Conservation (phyloP, 441 rosid genomes). For the Erysimum cheiri region DNA sequence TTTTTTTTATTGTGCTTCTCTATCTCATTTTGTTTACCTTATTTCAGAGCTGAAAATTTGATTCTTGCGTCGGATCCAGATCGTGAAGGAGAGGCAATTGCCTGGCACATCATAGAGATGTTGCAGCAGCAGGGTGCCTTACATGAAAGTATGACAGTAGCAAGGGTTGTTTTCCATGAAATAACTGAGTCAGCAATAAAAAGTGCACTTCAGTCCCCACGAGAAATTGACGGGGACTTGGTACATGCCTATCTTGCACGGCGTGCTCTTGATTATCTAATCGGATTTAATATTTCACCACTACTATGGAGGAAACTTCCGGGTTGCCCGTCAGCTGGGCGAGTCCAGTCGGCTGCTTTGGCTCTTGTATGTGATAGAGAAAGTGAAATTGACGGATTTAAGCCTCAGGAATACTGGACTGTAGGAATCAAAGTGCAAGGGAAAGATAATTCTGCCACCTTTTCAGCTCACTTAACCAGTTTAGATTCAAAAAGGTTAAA, state of each 20-base stretch:
- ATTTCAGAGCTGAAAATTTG: slow-evolving; percentile 91
- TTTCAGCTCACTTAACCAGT: slow-evolving; percentile 72
- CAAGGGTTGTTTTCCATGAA: slow-evolving; percentile 96
- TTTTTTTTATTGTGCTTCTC: slow-evolving; percentile 43
- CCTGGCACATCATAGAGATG: slow-evolving; percentile 99
- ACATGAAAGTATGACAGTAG: slow-evolving; percentile 66
- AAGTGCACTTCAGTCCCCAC: slow-evolving; percentile 79
- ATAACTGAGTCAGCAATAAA: slow-evolving; percentile 91
- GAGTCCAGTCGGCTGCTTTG: slow-evolving; percentile 98
- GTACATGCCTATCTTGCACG: slow-evolving; percentile 97
- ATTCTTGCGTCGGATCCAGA: slow-evolving; percentile 99
- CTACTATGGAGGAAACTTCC: slow-evolving; percentile 97
- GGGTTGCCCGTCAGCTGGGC: slow-evolving; percentile 97
- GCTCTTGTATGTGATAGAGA: slow-evolving; percentile 94
- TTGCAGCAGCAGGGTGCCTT: slow-evolving; percentile 93
- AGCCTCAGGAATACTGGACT: slow-evolving; percentile 88
- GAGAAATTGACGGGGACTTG: slow-evolving; percentile 83
- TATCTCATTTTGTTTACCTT: slow-evolving; percentile 51
- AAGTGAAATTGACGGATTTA: slow-evolving; percentile 88
- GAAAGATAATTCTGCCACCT: slow-evolving; percentile 45
- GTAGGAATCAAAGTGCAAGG: slow-evolving; percentile 57
- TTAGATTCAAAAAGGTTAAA: slow-evolving; percentile 70
- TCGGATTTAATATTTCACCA: slow-evolving; percentile 96
- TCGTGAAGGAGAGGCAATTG: slow-evolving; percentile 99
- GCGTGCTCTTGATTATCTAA: slow-evolving; percentile 96